These are phyloP conservation scores for Dryadomyces sulphureus DNA, from an alignment of 2,329 filamentous ascomycete species.

Conservation along the genomic window DNA sequence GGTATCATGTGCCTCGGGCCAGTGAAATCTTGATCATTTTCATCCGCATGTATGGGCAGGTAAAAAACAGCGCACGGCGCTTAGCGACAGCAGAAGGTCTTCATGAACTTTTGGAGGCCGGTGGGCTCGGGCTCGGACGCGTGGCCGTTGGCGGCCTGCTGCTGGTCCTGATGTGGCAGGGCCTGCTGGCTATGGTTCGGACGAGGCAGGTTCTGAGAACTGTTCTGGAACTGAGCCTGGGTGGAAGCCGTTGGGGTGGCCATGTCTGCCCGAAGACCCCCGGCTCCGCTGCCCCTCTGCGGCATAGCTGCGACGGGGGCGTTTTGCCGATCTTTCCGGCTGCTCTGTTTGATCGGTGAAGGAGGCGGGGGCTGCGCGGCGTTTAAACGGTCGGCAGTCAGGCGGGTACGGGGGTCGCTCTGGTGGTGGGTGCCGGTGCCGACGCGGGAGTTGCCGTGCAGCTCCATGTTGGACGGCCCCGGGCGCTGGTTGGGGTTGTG, in stretches of 20 bases:
- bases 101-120: conserved; percentile 85
- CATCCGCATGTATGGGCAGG: background rate
- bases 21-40: too few species aligned
- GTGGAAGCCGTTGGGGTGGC: conserved; percentile 80
- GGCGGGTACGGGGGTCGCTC: conserved; percentile 37
- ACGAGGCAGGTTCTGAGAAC: conserved; percentile 69
- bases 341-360: conserved; percentile 68
- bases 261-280: conserved; percentile 60
- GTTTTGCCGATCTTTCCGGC: conserved; percentile 62
- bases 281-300: conserved; percentile 63
- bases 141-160: conserved; percentile 32
- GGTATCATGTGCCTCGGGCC: background rate
- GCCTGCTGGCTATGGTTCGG: conserved; percentile 43
- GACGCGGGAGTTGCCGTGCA: conserved; percentile 58
- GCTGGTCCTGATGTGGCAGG: conserved; percentile 8
- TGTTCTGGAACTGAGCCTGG: conserved; percentile 93
- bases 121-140: conserved; percentile 58
- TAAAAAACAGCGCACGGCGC: background rate
- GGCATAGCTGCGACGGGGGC: conserved; percentile 56
- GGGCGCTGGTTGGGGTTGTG: conserved; percentile 67
- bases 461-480: conserved; percentile 71
- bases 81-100: conserved; percentile 79
- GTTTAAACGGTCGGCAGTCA: conserved; percentile 84
- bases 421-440: conserved; percentile 51
- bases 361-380: conserved; percentile 80